Evolutionary conservation across 2,329 filamentous ascomycete species (phyloP), one percentile per base, ranked within the genome.

Genomic region (Trichophyton simii): DNA sequence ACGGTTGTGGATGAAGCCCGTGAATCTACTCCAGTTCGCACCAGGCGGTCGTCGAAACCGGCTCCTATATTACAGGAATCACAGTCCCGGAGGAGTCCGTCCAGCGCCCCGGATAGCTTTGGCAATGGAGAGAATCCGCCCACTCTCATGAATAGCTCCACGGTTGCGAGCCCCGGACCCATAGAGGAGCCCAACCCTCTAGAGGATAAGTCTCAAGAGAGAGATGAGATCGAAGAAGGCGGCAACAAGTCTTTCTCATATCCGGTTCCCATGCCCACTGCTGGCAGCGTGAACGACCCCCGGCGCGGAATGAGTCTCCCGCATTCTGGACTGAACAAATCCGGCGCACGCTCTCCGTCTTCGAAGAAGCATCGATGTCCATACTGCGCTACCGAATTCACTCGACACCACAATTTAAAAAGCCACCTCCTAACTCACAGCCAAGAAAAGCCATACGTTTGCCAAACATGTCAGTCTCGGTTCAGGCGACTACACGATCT

Each of bases 391-490:
- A 96, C 94, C 3, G 94, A 96, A 70, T 99, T 99, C 68, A 99
- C 94, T 31, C 85, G 94, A 52, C 94, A 97, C 72, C 94, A 97
- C 72, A 97, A 99, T 70, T 82, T 97, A 31, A 99, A 97, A 77
- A 96, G 91, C 67, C 94, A 99, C 76, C 82, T 99, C 62, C 83
- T 99, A 71, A 97, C 94, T 0, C 94, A 97, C 74, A 96, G 91
- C 69, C 92, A 99, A 79, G 94, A 99, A 74, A 99, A 99, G 75
- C 94, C 94, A 0, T 99, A 94, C 71, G 84, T 94, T 31, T 99
- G 94, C 72, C 86, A 89, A 64, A 90, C 89, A n/a, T 99, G 94
- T 72, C 84, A 92, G 68, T 89, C 94, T 73, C 86, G 92, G 59
- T 99, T 99, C 75, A 84, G 94, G 61, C 85, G 94, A 65, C 80